phyloP scores from a whole-genome alignment of 108 stramenopile genomes.

The Cyclostephanos invisitatus region DNA sequence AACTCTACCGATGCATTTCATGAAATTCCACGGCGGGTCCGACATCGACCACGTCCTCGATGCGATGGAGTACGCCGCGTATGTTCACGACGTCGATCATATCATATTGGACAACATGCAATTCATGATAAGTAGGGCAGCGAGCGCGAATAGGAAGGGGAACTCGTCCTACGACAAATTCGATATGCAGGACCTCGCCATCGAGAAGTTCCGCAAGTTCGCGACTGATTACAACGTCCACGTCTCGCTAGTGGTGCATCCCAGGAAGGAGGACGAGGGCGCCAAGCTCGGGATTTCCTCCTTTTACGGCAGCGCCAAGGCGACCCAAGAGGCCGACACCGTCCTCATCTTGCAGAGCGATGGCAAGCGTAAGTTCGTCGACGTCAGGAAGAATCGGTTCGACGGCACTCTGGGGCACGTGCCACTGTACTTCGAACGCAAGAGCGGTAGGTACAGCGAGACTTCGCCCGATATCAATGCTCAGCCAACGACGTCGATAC shows the following conservation, averaged over 20 bases:
- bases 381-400: slow-evolving; percentile 98
- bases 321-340: slow-evolving; percentile 99
- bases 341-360: slow-evolving; percentile 95
- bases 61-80: slow-evolving; percentile 96
- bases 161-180: slow-evolving; percentile 74
- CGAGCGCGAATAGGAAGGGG: slow-evolving; percentile 15
- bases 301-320: slow-evolving; percentile 96
- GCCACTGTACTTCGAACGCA: slow-evolving; percentile 78
- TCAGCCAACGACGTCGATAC: slow-evolving; percentile 24
- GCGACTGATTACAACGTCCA: slow-evolving; percentile 95
- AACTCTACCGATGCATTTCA: slow-evolving; percentile 87
- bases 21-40: slow-evolving; percentile 95
- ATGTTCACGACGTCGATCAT: slow-evolving; percentile 90
- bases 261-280: slow-evolving; percentile 94
- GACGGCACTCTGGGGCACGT: slow-evolving; percentile 90
- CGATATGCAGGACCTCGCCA: slow-evolving; percentile 91
- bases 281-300: slow-evolving; percentile 77
- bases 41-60: slow-evolving; percentile 94
- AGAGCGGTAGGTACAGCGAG: slow-evolving; percentile 77
- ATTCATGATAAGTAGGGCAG: slow-evolving; percentile 92
- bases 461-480: slow-evolving; percentile 21
- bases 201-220: slow-evolving; percentile 96
- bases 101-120: slow-evolving; percentile 98
- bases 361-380: slow-evolving; percentile 82
- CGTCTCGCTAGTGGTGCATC: slow-evolving; percentile 95